Evolutionary conservation across 495 filamentous ascomycete genomes (phyloP).

Genomic region (Filosporella fistucella): DNA sequence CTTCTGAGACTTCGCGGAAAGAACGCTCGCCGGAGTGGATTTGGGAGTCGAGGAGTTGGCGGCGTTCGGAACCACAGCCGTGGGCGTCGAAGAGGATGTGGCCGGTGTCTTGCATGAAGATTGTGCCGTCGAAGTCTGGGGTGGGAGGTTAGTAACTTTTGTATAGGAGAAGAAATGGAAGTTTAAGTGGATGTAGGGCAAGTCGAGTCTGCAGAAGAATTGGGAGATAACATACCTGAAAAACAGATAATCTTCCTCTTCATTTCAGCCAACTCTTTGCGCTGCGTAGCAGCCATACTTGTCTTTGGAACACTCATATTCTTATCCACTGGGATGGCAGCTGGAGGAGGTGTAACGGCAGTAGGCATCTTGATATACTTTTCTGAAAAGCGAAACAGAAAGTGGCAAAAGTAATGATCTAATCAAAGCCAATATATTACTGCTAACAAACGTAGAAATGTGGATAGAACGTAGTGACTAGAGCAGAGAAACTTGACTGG

Average conservation of each 20-base stretch:
- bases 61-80: constrained; percentile 55
- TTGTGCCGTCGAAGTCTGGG: constrained; percentile 71
- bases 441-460: not conserved
- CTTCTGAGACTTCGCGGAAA: constrained; percentile 71
- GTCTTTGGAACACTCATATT: constrained; percentile 21
- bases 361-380: constrained; percentile 27
- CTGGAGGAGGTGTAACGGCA: constrained; percentile 24
- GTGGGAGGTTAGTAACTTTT: constrained; percentile 4
- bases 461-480: too few species aligned
- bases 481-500: too few species aligned
- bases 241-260: constrained; percentile 51
- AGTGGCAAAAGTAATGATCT: not conserved
- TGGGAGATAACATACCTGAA: constrained; percentile 36
- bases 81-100: constrained; percentile 68
- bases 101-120: constrained; percentile 76
- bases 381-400: not conserved
- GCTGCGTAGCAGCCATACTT: constrained; percentile 10
- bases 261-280: constrained; percentile 19
- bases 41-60: constrained; percentile 57
- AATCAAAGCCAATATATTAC: too few species aligned
- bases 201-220: too few species aligned
- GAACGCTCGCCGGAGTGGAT: constrained; percentile 64
- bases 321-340: too few species aligned
- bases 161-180: constrained; percentile 1
- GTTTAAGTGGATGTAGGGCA: too few species aligned